A percentile compares a stretch with the other conserved stretches of the same genome.
Evolutionary conservation across 129 eudicot species (phyloP).

Genomic region (Smallanthus sonchifolius): DNA sequence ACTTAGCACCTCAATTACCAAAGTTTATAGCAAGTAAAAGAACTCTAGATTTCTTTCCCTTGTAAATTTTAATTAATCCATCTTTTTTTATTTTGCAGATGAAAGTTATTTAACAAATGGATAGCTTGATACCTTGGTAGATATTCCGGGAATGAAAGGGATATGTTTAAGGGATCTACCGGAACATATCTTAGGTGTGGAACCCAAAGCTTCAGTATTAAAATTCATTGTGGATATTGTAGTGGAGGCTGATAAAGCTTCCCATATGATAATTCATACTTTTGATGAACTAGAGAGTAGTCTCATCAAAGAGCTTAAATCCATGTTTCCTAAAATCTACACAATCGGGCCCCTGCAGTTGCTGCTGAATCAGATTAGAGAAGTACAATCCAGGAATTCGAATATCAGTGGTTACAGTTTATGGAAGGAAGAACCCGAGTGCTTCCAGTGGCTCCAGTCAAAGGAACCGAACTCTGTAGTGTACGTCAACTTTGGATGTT

Average conservation of each 20-base stretch:
- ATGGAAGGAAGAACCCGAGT: constrained; percentile 37
- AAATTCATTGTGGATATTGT: constrained; percentile 19
- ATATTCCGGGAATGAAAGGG: constrained; percentile 45
- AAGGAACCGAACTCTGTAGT: constrained; percentile 27
- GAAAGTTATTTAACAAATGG: constrained; percentile 43
- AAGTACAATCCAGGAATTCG: constrained; percentile 6
- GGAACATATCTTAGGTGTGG: constrained; percentile 42
- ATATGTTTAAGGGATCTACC: constrained; percentile 51
- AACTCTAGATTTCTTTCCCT: background rate
- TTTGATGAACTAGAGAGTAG: constrained; percentile 48
- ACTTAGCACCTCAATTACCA: too few relatives aligned
- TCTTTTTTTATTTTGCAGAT: constrained; percentile 35
- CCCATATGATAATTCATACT: constrained; percentile 47
- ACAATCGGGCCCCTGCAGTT: constrained; percentile 46
- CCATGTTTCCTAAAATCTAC: constrained; percentile 31
- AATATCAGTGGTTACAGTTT: constrained; percentile 23
- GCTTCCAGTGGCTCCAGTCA: constrained; percentile 34
- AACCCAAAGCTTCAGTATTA: constrained; percentile 28
- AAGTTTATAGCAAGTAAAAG: background rate
- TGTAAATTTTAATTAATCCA: background rate
- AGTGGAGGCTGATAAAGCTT: constrained; percentile 19
- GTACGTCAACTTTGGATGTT: constrained; percentile 38
- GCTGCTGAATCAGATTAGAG: constrained; percentile 28
- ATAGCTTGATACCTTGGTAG: constrained; percentile 39
- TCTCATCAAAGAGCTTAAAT: constrained; percentile 24